Evolutionary conservation across 768 basidiomycete species (phyloP).

Genomic region (Mycena haematopus): DNA sequence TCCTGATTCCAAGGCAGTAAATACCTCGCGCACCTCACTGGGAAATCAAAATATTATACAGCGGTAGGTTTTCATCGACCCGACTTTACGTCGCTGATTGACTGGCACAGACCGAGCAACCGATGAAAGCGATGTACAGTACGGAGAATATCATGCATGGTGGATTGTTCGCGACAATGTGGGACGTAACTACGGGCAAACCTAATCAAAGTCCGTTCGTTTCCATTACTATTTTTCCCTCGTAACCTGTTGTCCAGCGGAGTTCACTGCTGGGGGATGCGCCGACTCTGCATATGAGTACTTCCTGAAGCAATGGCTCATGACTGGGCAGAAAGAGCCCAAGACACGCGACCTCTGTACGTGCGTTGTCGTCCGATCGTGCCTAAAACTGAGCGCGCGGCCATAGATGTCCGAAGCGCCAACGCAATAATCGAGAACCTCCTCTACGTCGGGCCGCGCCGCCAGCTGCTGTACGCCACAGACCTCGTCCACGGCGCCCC

Average conservation of each 20-base stretch:
- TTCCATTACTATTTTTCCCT: not conserved
- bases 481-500: conserved; percentile 45
- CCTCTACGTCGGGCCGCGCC: conserved; percentile 57
- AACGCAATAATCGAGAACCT: conserved; percentile 59
- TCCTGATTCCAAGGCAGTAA: conserved; percentile 37
- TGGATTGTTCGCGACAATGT: conserved; percentile 24
- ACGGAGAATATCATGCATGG: conserved; percentile 31
- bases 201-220: conserved; percentile 16
- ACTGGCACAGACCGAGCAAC: conserved; percentile 31
- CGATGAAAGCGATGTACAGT: conserved; percentile 37
- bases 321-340: conserved; percentile 59
- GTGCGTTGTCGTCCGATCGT: conserved; percentile 43
- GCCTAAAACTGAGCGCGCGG: conserved; percentile 39
- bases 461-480: conserved; percentile 64
- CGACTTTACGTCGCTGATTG: not conserved
- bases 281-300: conserved; percentile 77
- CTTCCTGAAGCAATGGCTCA: conserved; percentile 70
- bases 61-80: conserved; percentile 27
- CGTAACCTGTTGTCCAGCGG: conserved; percentile 34
- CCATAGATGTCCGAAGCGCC: conserved; percentile 53
- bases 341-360: conserved; percentile 62
- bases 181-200: conserved; percentile 18
- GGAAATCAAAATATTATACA: conserved; percentile 44
- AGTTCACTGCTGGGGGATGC: conserved; percentile 58
- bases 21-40: conserved; percentile 57